Evolutionary conservation across 73 alveolate species (phyloP).

Genomic region (Paramecium octaurelia): DNA sequence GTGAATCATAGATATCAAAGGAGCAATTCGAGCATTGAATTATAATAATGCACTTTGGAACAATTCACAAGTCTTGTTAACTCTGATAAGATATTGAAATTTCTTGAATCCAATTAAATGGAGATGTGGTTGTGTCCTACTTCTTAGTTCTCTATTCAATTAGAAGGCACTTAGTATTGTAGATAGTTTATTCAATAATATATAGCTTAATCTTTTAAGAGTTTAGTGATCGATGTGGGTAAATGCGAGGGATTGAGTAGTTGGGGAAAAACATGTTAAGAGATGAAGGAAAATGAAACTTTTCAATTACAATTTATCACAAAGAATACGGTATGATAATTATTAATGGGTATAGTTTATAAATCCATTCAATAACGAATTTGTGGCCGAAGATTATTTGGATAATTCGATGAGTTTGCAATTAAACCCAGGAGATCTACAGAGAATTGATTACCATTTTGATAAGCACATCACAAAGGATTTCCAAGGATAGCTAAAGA

Average conservation of each 20-base stretch:
- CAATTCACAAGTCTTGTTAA: background rate
- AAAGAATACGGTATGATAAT: background rate
- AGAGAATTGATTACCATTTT: background rate
- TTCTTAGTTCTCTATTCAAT: background rate
- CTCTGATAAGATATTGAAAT: background rate
- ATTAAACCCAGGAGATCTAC: background rate
- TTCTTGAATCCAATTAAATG: background rate
- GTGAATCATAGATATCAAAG: background rate
- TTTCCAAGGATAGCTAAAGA: background rate
- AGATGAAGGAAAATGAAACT: background rate
- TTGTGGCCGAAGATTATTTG: background rate
- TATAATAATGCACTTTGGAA: background rate
- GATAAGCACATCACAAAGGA: background rate
- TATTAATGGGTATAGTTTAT: background rate
- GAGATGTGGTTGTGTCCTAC: background rate
- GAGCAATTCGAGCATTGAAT: background rate
- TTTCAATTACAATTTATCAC: background rate
- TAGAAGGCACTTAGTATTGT: background rate
- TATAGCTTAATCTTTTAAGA: background rate
- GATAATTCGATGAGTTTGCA: background rate
- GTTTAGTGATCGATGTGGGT: background rate
- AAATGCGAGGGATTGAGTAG: background rate
- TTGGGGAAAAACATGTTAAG: background rate
- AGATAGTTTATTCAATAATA: background rate
- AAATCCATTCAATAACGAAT: background rate